Base-by-base conservation (phyloP, 306 rosid genomes). In the Fragaria ananassa region DNA sequence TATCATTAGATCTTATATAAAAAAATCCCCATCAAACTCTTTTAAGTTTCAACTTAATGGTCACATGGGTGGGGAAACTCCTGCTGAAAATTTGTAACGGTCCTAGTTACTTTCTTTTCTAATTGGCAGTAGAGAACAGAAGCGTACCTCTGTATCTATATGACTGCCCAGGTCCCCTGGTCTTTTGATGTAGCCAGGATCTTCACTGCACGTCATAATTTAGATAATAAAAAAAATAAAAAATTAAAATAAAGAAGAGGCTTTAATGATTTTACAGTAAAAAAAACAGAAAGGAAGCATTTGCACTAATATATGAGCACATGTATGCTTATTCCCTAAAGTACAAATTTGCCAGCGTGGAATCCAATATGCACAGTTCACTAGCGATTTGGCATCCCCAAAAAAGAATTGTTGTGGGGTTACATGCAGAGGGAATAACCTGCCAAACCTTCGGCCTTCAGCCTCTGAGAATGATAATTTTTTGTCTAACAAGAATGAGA, bases 121-220 rank as follows among this genome's bases (percentile, higher is more conserved):
- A 81, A 46, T 41, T 44, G 78, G 72, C 9, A 77, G 46, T 21
- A 18, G 42, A 62, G 35, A 44, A 39, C 54, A 1, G 61, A 3
- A 27, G 54, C 84, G 74, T 81, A 92, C 98, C 97, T 89, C 95
- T 23, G 87, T 19, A 82, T 90, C 87, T 71, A 34, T 74, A 77
- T 80, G 84, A 81, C 76, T 70, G 61, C 90, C 90, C 74, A 68
- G 70, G 74, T 90, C 96, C 78, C 89, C 89, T 0, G 78, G 89
- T 66, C 90, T 88, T 86, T 90, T 90, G 62, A 95, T 76, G 74
- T 84, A 95, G 65, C 98, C 98, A 31, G 98, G 98, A 86, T 95
- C 93, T 70, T 87, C 86, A 76, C 97, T 95, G 96, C 85, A 87
- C 8, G 63, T 27, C 80, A 79, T 76, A 66, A 46, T 25, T 74